Conservation (phyloP, 2,329 filamentous ascomycete genomes). For the Cytospora mali region DNA sequence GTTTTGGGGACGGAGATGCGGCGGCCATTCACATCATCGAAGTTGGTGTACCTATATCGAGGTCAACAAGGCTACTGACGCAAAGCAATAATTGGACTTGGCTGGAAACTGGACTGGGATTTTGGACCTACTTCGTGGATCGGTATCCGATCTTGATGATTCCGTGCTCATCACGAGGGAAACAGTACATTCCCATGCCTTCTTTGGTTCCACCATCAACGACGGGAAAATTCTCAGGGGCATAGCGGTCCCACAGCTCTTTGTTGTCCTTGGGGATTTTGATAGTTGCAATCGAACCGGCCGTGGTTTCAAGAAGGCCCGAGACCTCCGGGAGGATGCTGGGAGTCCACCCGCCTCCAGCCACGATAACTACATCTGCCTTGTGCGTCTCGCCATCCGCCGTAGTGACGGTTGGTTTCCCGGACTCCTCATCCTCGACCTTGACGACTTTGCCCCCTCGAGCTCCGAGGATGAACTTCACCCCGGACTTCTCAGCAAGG, state of each 20-base stretch:
- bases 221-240: conserved; percentile 13
- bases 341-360: conserved; percentile 13
- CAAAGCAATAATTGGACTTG: not conserved
- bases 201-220: conserved; percentile 6
- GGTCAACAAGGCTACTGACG: not conserved
- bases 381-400: conserved; percentile 4
- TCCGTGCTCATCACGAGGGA: conserved; percentile 16
- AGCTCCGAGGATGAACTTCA: conserved; percentile 5
- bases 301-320: conserved; percentile 9
- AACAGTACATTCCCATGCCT: conserved; percentile 24
- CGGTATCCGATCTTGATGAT: conserved; percentile 24
- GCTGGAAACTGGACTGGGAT: no score
- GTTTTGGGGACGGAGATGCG: conserved; percentile 11
- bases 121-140: conserved; percentile 2
- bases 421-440: not conserved
- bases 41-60: conserved; percentile 3
- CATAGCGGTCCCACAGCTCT: conserved; percentile 24
- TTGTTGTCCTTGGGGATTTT: not conserved
- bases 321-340: conserved; percentile 6
- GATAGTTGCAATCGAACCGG: conserved; percentile 11
- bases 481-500: conserved; percentile 5
- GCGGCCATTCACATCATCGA: conserved; percentile 1
- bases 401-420: not conserved
- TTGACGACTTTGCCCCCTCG: not conserved
- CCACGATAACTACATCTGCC: conserved; percentile 12